These are phyloP conservation scores for Macrotyloma uniflorum DNA, from an alignment of 306 rosid species.

Conservation along the genomic window DNA sequence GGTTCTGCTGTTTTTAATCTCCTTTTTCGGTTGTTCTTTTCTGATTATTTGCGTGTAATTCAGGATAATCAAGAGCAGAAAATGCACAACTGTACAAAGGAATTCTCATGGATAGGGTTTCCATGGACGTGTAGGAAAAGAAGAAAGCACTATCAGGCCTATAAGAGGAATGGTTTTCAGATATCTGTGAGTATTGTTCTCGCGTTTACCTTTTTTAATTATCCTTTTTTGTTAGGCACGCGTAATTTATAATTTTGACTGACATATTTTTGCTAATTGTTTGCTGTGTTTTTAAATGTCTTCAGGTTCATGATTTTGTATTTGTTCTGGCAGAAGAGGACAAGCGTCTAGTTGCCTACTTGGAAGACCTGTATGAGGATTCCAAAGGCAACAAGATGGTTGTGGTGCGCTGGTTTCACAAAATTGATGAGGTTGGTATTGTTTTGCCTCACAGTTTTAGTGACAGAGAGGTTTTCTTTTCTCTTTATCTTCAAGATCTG, in stretches of 20 bases:
- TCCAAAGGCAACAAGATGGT: slow-evolving; percentile 93
- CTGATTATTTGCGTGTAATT: not conserved
- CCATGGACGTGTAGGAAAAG: slow-evolving; percentile 68
- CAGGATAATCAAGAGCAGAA: slow-evolving; percentile 57
- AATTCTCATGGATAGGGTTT: slow-evolving; percentile 73
- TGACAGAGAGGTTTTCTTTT: slow-evolving; percentile 93
- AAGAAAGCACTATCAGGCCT: slow-evolving; percentile 69
- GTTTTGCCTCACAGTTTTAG: slow-evolving; percentile 78
- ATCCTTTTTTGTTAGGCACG: not conserved
- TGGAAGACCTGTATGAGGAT: slow-evolving; percentile 95
- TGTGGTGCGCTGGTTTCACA: slow-evolving; percentile 98
- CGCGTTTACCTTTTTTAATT: not conserved
- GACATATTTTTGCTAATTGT: not conserved
- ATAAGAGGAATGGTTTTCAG: slow-evolving; percentile 62
- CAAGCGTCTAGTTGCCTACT: slow-evolving; percentile 86
- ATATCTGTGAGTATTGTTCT: slow-evolving; percentile 59
- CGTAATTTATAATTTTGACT: slow-evolving; percentile 14
- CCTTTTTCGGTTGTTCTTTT: not conserved
- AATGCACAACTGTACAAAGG: slow-evolving; percentile 37
- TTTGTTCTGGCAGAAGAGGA: slow-evolving; percentile 87
- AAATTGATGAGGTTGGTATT: slow-evolving; percentile 95
- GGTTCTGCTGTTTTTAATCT: not conserved
- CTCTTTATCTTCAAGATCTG: slow-evolving; percentile 97
- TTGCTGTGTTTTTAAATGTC: slow-evolving; percentile 16
- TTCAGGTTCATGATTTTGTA: slow-evolving; percentile 83